Base-by-base conservation (phyloP, 345 rosid genomes). In the Citrus cavaleriei region DNA sequence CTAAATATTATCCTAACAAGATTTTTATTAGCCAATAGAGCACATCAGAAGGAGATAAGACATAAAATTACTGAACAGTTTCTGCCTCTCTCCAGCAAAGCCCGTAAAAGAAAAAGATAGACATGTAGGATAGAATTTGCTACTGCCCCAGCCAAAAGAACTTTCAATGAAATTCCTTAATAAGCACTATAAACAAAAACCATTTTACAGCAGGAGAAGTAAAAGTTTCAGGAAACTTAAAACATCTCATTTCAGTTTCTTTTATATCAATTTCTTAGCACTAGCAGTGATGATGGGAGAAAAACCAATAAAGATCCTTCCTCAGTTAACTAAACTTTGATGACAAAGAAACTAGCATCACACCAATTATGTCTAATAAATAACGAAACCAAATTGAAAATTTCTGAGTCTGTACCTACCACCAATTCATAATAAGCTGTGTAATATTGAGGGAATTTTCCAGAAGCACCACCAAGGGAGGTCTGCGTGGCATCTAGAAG, bases 401-500 rank as follows among this genome's bases (percentile, higher is more conserved):
- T 51, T 59, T 65, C 60, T 85, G 70, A 4, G 59, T 66, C 40
- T 82, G 69, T 77, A 90, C 99, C 83, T 76, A 95, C 99, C 97
- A 95, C 96, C 84, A 95, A 86, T 9, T 95, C 99, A 80, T 87
- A 90, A 77, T 93, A 95, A 62, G 99, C 91, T 59, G 87, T 42
- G 76, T 90, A 93, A 84, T 93, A 95, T 85, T 92, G 96, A 61
- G 99, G 95, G 82, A 92, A 93, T 84, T 87, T 93, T 78, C 99
- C 98, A 58, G 92, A 76, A 79, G 94, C 88, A 75, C 98, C 98
- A 75, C 98, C 99, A 75, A 95, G 89, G 73, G 98, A 88, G 68
- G 97, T 93, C 85, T 95, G 99, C 51, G 97, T 93, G 59, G 99
- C 99, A 88, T 95, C 98, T 66, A 95, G 89, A 85, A 95, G 99